A percentile compares a stretch with the other conserved stretches of the same genome.
phyloP scores from a whole-genome alignment of 1,284 basidiomycete species.

The Moesziomyces parantarcticus region DNA sequence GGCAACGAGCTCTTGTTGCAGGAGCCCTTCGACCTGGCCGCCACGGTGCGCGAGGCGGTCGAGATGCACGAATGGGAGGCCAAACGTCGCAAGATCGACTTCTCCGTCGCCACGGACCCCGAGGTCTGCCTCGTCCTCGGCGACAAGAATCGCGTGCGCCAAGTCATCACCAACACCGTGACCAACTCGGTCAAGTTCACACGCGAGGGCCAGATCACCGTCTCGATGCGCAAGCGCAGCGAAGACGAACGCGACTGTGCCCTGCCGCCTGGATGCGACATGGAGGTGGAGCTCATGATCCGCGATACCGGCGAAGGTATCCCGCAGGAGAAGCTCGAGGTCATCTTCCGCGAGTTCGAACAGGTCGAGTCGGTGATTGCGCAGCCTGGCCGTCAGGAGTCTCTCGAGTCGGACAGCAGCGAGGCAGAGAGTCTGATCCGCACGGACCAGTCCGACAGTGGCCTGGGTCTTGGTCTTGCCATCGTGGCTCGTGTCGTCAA shows the following conservation, averaged over 20 bases:
- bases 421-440: slow-evolving; percentile 22
- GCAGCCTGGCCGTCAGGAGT: slow-evolving; percentile 30
- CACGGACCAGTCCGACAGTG: slow-evolving; percentile 43
- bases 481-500: slow-evolving; percentile 85
- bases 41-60: slow-evolving; percentile 78
- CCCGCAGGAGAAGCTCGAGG: slow-evolving; percentile 77
- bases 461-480: slow-evolving; percentile 77
- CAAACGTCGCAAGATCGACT: slow-evolving; percentile 75
- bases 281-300: slow-evolving; percentile 80
- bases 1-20: slow-evolving; percentile 83
- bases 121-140: slow-evolving; percentile 72
- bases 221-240: slow-evolving; percentile 72
- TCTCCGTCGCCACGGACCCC: slow-evolving; percentile 75
- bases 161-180: slow-evolving; percentile 83
- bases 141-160: slow-evolving; percentile 75
- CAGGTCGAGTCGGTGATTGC: slow-evolving; percentile 76
- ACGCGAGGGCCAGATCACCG: slow-evolving; percentile 74
- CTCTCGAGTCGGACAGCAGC: slow-evolving; percentile 13
- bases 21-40: slow-evolving; percentile 81
- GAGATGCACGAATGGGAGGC: slow-evolving; percentile 76
- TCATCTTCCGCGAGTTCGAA: slow-evolving; percentile 87
- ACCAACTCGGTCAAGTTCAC: slow-evolving; percentile 85
- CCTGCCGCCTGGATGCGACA: slow-evolving; percentile 57
- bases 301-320: slow-evolving; percentile 84
- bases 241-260: slow-evolving; percentile 36